These are phyloP conservation scores for Trametes maxima DNA, from an alignment of 768 basidiomycete genomes.

Conservation along the genomic window DNA sequence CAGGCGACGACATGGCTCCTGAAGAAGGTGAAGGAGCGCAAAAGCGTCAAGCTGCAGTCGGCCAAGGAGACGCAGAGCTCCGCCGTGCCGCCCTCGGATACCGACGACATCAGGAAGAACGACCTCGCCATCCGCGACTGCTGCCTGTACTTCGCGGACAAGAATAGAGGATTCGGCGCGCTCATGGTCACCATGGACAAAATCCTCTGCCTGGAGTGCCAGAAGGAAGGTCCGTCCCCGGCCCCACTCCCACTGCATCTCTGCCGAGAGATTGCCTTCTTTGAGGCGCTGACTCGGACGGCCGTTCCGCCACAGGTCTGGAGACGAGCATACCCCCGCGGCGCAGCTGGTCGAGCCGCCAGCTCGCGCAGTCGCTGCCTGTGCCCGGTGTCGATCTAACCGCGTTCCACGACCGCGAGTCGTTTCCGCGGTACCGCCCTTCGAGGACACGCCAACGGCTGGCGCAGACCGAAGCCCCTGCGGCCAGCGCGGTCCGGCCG, in stretches of 20 bases:
- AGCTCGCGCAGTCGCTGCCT: conserved; percentile 40
- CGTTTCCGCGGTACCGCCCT: conserved; percentile 27
- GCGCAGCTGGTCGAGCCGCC: conserved; percentile 46
- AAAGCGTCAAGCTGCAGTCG: conserved; percentile 34
- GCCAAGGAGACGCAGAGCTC: conserved; percentile 29
- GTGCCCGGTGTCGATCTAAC: conserved; percentile 7
- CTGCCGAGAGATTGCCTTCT: neutral
- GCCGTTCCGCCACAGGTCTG: conserved; percentile 1
- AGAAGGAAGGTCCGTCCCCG: conserved; percentile 44
- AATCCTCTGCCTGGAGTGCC: conserved; percentile 59
- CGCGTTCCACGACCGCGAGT: conserved; percentile 19
- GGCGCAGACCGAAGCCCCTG: conserved; percentile 22
- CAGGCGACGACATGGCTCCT: conserved; percentile 44
- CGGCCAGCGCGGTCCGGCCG: neutral
- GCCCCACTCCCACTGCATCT: neutral
- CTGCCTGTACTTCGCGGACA: conserved; percentile 57
- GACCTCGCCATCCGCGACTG: conserved; percentile 80
- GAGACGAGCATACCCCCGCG: conserved; percentile 16
- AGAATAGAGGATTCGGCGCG: conserved; percentile 48
- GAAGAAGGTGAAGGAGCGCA: conserved; percentile 33
- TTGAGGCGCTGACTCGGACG: neutral
- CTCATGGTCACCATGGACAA: conserved; percentile 67
- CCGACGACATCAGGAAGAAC: conserved; percentile 41
- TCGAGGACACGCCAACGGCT: conserved; percentile 14
- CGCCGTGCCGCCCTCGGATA: neutral